phyloP scores from a whole-genome alignment of 78 protist genomes.

The slime mould (Dictyostelium discoideum) region DNA sequence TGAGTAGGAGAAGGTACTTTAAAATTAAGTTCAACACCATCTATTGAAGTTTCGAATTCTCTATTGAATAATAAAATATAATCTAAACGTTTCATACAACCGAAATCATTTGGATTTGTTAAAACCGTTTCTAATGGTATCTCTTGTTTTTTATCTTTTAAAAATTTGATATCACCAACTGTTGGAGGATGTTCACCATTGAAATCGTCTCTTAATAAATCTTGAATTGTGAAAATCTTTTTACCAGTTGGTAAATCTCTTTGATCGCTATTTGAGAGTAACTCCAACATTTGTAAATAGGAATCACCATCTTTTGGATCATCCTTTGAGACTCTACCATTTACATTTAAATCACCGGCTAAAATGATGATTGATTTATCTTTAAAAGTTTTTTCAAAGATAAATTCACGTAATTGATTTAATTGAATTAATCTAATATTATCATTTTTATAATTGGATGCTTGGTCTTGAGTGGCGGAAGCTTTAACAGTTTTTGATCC shows the following conservation, averaged over 20 bases:
- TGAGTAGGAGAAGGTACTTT: not conserved
- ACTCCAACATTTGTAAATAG: slow-evolving; percentile 47
- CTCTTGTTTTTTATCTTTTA: not conserved
- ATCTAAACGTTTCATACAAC: slow-evolving; percentile 62
- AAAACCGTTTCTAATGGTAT: slow-evolving; percentile 34
- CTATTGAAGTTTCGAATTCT: not conserved
- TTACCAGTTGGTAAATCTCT: slow-evolving; percentile 15
- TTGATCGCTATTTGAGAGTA: not conserved
- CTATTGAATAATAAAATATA: slow-evolving; percentile 40
- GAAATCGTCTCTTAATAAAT: slow-evolving; percentile 18
- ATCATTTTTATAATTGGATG: slow-evolving; percentile 33
- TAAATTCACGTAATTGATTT: slow-evolving; percentile 63
- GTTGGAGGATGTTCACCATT: slow-evolving; percentile 71
- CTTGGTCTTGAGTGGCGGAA: not conserved
- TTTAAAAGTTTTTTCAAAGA: not conserved
- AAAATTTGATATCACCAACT: slow-evolving; percentile 29
- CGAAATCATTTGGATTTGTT: slow-evolving; percentile 39
- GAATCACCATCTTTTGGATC: slow-evolving; percentile 7
- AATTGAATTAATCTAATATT: slow-evolving; percentile 21
- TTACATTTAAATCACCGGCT: slow-evolving; percentile 71
- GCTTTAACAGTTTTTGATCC: not conserved
- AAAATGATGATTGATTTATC: slow-evolving; percentile 20
- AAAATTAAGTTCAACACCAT: not conserved
- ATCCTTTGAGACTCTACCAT: slow-evolving; percentile 35
- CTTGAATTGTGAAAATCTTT: slow-evolving; percentile 22